These are phyloP conservation scores for Schwanniomyces etchellsii DNA, from an alignment of 1,139 yeast genomes.

Conservation along the genomic window DNA sequence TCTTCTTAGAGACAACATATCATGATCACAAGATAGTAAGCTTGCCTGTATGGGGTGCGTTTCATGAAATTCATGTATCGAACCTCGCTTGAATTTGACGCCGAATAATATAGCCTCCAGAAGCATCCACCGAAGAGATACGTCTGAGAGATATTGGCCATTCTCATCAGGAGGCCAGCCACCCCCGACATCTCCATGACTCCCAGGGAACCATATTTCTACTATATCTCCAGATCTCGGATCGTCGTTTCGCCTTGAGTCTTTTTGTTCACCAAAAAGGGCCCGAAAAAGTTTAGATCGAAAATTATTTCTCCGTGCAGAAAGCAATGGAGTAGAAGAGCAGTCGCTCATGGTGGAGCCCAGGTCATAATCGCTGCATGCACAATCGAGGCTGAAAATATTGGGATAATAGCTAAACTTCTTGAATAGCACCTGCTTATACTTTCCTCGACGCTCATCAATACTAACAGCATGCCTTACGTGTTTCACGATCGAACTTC, in stretches of 20 bases:
- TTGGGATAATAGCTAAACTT: slow-evolving; percentile 33
- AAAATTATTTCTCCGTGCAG: background rate
- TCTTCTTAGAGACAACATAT: slow-evolving; percentile 23
- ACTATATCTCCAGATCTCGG: slow-evolving; percentile 29
- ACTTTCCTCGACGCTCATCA: slow-evolving; percentile 60
- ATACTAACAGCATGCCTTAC: slow-evolving; percentile 61
- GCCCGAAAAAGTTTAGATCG: background rate
- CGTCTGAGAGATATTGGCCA: slow-evolving; percentile 22
- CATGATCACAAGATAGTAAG: slow-evolving; percentile 44
- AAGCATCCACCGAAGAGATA: slow-evolving; percentile 56
- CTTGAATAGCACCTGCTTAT: slow-evolving; percentile 49
- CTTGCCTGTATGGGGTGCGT: slow-evolving; percentile 32
- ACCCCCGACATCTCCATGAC: slow-evolving; percentile 64
- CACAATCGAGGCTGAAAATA: slow-evolving; percentile 17
- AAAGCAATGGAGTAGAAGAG: background rate
- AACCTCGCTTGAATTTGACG: slow-evolving; percentile 34
- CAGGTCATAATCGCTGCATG: slow-evolving; percentile 3
- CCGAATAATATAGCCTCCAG: slow-evolving; percentile 47
- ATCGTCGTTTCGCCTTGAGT: background rate
- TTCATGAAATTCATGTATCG: slow-evolving; percentile 32
- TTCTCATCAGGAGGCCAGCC: slow-evolving; percentile 45
- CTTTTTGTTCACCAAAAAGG: background rate
- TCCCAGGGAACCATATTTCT: slow-evolving; percentile 63
- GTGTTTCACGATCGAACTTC: slow-evolving; percentile 46
- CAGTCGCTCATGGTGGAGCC: background rate